These are phyloP conservation scores for Turnera subulata DNA, from an alignment of 345 rosid genomes.

Conservation along the genomic window DNA sequence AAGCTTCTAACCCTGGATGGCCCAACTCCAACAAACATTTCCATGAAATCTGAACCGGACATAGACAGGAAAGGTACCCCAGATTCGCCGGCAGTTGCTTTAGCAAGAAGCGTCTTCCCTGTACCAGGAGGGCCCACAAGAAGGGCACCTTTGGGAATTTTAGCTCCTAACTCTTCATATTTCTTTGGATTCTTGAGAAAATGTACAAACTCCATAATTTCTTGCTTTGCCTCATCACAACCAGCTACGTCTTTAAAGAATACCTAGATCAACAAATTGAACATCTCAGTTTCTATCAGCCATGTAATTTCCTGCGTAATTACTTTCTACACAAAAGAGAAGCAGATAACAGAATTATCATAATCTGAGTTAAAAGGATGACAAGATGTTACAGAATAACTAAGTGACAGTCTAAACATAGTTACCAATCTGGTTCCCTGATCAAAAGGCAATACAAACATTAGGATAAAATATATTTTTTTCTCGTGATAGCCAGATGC, in stretches of 20 bases:
- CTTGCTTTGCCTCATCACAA: conserved; percentile 97
- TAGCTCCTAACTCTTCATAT: conserved; percentile 92
- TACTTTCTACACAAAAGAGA: too few relatives aligned
- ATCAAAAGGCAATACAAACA: too few relatives aligned
- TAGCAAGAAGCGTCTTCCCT: conserved; percentile 95
- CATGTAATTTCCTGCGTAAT: too few relatives aligned
- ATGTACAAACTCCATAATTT: conserved; percentile 96
- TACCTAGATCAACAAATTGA: conserved; percentile 44
- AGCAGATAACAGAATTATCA: too few relatives aligned
- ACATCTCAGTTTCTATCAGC: too few relatives aligned
- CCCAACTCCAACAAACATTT: conserved; percentile 99
- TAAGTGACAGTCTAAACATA: too few relatives aligned
- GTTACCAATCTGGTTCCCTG: too few relatives aligned
- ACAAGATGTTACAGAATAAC: too few relatives aligned
- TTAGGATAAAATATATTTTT: too few relatives aligned
- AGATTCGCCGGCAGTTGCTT: conserved; percentile 97
- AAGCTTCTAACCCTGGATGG: conserved; percentile 93
- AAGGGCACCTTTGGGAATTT: conserved; percentile 94
- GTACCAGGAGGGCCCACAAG: conserved; percentile 96
- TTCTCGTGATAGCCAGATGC: not conserved
- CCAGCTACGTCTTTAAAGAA: conserved; percentile 96
- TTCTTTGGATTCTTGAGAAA: conserved; percentile 89
- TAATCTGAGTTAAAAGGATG: too few relatives aligned
- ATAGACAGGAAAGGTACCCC: conserved; percentile 90
- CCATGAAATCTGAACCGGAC: conserved; percentile 97